phyloP scores from a whole-genome alignment of 2,329 filamentous ascomycete genomes.

The Biscogniauxia marginata region DNA sequence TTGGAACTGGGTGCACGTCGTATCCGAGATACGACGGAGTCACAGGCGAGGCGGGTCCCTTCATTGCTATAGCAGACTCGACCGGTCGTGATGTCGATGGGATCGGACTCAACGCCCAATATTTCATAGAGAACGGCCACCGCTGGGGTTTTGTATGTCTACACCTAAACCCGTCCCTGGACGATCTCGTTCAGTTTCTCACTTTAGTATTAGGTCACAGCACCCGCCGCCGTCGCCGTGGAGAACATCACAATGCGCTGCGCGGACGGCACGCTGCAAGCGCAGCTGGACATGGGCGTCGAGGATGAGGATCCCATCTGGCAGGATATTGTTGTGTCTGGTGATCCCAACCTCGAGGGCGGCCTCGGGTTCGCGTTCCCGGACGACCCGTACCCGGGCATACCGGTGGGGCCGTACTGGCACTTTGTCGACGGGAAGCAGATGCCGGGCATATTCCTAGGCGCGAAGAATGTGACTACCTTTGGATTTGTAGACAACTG shows the following conservation, averaged over 20 bases:
- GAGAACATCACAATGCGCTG: conserved; percentile 14
- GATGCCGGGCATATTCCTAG: conserved; percentile 16
- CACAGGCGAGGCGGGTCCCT: conserved; percentile 8
- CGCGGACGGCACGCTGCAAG: conserved; percentile 14
- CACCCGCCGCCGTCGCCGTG: conserved; percentile 3
- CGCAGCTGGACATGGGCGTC: conserved; percentile 2
- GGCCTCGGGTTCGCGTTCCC: conserved; percentile 15
- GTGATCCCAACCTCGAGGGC: conserved; percentile 13
- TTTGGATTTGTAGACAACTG: conserved; percentile 14
- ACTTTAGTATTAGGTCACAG: conserved; percentile 8
- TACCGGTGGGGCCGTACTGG: conserved; percentile 14
- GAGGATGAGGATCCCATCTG: conserved; percentile 4
- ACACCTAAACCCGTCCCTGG: not conserved
- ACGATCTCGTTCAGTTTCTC: not conserved
- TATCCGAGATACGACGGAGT: conserved; percentile 12
- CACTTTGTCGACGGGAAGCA: conserved; percentile 12
- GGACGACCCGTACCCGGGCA: conserved; percentile 1
- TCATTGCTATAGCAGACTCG: conserved; percentile 13
- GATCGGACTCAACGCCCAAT: conserved; percentile 9
- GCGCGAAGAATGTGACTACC: conserved; percentile 7
- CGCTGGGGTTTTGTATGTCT: conserved; percentile 14
- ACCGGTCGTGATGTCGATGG: conserved; percentile 13
- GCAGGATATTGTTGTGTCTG: conserved; percentile 13
- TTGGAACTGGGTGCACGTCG: conserved; percentile 10
- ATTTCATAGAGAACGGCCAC: conserved; percentile 8